Percentiles rank a stretch among this genome's conserved stretches.
Evolutionary conservation across 2,329 filamentous ascomycete species (phyloP).

Genomic region (Paraphaeosphaeria minitans): DNA sequence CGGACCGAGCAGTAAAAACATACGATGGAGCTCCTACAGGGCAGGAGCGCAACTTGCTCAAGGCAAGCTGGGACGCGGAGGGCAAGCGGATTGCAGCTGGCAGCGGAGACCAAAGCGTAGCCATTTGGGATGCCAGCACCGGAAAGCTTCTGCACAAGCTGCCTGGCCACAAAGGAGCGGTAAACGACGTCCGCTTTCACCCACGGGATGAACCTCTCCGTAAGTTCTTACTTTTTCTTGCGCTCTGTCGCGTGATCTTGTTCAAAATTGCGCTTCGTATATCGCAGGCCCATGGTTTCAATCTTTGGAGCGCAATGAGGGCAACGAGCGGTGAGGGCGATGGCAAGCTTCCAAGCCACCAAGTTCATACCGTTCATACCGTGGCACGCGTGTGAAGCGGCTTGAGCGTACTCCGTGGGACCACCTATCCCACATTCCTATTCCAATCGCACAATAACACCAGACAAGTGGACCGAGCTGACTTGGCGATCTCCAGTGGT

Average conservation of each 20-base stretch:
- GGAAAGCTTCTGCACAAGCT: constrained; percentile 93
- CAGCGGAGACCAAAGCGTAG: constrained; percentile 86
- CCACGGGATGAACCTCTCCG: constrained; percentile 83
- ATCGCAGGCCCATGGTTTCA: background rate
- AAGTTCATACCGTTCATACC: background rate
- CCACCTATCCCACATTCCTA: constrained; percentile 11
- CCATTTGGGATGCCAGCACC: constrained; percentile 88
- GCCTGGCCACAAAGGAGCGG: constrained; percentile 91
- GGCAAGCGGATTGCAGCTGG: constrained; percentile 88
- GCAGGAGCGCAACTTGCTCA: constrained; percentile 88
- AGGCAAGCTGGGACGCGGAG: constrained; percentile 85
- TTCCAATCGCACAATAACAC: constrained; percentile 21
- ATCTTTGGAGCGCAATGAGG: background rate
- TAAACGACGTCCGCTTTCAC: constrained; percentile 92
- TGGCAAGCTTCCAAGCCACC: background rate
- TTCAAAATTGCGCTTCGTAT: background rate
- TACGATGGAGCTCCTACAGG: constrained; percentile 91
- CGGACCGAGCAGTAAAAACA: constrained; percentile 80
- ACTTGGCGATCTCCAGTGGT: constrained; percentile 65
- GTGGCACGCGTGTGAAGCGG: constrained; percentile 2
- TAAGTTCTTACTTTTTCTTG: constrained; percentile 59
- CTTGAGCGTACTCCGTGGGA: background rate
- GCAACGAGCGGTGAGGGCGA: constrained; percentile 5
- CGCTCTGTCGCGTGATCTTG: constrained; percentile 9
- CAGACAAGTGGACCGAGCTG: constrained; percentile 23